phyloP scores from a whole-genome alignment of 305 asterid genomes.

The Fraxinus sp. region DNA sequence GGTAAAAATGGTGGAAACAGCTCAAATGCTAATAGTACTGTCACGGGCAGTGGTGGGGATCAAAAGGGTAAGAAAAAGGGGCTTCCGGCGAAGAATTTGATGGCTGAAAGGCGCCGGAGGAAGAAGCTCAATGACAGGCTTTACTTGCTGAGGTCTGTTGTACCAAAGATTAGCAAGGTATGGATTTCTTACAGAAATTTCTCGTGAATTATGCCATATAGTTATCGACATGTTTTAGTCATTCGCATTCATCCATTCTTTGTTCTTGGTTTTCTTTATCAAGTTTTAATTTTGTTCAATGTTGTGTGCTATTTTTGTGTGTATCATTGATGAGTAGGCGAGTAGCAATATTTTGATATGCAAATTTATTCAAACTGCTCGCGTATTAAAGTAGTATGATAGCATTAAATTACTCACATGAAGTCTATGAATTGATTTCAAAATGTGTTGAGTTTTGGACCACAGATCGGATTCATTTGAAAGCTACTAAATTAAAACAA shows the following conservation, averaged over 20 bases:
- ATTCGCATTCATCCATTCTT: constrained; percentile 23
- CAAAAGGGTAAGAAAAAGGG: constrained; percentile 85
- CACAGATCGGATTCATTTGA: constrained; percentile 47
- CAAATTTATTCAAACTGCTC: constrained; percentile 43
- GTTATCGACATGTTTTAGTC: constrained; percentile 45
- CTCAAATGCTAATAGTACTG: constrained; percentile 46
- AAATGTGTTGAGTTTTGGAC: constrained; percentile 56
- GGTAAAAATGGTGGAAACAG: constrained; percentile 43
- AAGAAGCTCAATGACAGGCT: constrained; percentile 97
- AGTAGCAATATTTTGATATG: constrained; percentile 32
- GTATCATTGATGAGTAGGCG: constrained; percentile 28
- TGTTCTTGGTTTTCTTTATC: constrained; percentile 7
- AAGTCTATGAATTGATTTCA: constrained; percentile 57
- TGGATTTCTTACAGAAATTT: constrained; percentile 32
- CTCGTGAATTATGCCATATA: constrained; percentile 41
- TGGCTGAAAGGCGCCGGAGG: constrained; percentile 90
- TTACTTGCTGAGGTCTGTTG: constrained; percentile 89
- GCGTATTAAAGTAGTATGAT: constrained; percentile 52
- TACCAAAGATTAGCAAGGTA: constrained; percentile 97
- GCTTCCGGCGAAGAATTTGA: constrained; percentile 87
- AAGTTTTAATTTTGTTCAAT: neutral
- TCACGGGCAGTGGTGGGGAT: constrained; percentile 43
- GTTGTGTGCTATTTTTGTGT: constrained; percentile 10
- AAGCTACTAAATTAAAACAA: constrained; percentile 33
- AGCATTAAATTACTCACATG: constrained; percentile 91